Evolutionary conservation across 306 rosid species (phyloP), one percentile per base, ranked within the genome.

Genomic region (Coriaria nepalensis): DNA sequence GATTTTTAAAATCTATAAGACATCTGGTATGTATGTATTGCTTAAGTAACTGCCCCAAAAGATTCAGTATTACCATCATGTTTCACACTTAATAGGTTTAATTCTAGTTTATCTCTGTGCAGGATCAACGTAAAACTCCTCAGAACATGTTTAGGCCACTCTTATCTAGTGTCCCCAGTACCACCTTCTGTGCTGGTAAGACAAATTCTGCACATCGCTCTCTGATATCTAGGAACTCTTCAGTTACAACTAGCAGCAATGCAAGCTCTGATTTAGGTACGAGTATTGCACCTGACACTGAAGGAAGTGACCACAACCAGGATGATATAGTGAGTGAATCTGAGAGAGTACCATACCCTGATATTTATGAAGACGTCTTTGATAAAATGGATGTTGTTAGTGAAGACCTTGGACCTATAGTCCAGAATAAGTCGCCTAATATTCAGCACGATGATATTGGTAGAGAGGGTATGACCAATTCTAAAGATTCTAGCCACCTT

Each of bases 81-180:
- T 20, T 20, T 20, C 29, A 20, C 29, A 58, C 35, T 48, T 70
- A 63, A 57, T 49, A 32, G 53, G 34, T 55, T 57, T 46, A 6
- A 56, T 51, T 52, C 34, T 40, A 40, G 33, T 51, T 49, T 47
- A 57, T 10, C 50, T 15, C 46, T 44, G 35, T 65, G 75, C 92
- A 84, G 92, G 95, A 84, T 64, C 67, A 69, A 37, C 68, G 76
- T 20, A 84, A 75, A 73, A 78, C 63, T 57, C 92, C 92, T 56
- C 86, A 78, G 40, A 84, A 84, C 52, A 84, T 84, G 95, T 84
- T 84, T 71, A 70, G 92, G 77, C 95, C 92, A 15, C 95, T 84
- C 52, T 61, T 84, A 67, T 84, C 95, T 11, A 84, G 95, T 73
- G 95, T 80, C 52, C 95, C 92, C 4, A 84, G 84, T 57, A 77